Base-by-base conservation (phyloP, 179 eudicot species). In the Pouteria campechiana region DNA sequence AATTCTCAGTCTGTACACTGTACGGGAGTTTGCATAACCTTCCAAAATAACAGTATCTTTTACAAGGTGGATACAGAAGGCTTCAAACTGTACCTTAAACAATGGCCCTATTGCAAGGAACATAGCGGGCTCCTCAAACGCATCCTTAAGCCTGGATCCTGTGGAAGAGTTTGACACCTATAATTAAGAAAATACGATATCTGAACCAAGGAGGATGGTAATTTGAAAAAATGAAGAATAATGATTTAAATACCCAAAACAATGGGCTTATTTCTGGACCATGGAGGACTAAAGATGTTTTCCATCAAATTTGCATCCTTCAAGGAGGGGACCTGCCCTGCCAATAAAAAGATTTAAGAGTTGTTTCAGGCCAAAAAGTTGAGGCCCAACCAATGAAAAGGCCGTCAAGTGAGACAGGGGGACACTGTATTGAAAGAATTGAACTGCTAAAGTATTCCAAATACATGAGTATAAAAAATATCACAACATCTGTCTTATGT, bases 121-220 rank as follows among this genome's bases (percentile, higher is more conserved):
- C 47, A 79, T 71, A 57, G 74, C 75, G 32, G 99, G 94, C 23
- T 92, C 99, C 51, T 79, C 81, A 57, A 83, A 92, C 41, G 96
- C 99, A 41, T 92, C 96, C 63, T 75, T 87, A 57, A 92, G 83
- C 65, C 85, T 75, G 17, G 96, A 58, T 31, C 99, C 99, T 92
- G 74, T 28, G 46, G 38, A 58, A 57, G 25, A 43, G 6, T 9
- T 20, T n/a, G n/a, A n/a, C n/a, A n/a, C n/a, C n/a, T n/a, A n/a
- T n/a, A n/a, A n/a, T n/a, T n/a, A 6, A 34, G 32, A 15, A 6
- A 20, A 42, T 13, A 19, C 44, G 25, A 17, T 18, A 20, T 32
- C 44, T 34, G 11, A 46, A 42, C 19, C 31, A 16, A 3, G 1
- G 20, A 22, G 41, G n/a, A n/a, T n/a, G n/a, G n/a, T n/a, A n/a